Percentiles rank a stretch among this genome's conserved stretches.
These are phyloP conservation scores for Erodium trifolium DNA, from an alignment of 441 rosid genomes.

Conservation along the genomic window DNA sequence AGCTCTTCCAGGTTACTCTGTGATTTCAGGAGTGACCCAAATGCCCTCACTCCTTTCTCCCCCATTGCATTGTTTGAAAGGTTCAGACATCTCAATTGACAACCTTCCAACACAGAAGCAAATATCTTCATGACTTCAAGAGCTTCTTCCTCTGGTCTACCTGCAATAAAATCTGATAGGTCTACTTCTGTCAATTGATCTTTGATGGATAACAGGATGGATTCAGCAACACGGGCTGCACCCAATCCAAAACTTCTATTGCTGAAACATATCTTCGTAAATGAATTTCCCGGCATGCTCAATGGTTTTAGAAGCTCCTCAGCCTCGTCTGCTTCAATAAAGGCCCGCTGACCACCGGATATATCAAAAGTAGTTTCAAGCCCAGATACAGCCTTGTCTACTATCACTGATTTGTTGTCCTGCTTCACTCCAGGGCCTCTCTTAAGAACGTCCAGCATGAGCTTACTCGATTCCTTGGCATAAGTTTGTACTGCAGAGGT, in stretches of 20 bases:
- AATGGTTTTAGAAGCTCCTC: constrained; percentile 67
- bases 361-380: constrained; percentile 41
- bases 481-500: too few species aligned
- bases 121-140: constrained; percentile 79
- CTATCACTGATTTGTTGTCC: too few species aligned
- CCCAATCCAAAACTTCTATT: constrained; percentile 78
- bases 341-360: constrained; percentile 59
- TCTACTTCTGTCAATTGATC: constrained; percentile 74
- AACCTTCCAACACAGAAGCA: constrained; percentile 60
- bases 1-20: constrained; percentile 69
- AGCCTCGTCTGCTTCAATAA: constrained; percentile 76
- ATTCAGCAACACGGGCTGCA: constrained; percentile 73
- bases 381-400: too few species aligned
- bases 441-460: too few species aligned
- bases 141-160: constrained; percentile 84
- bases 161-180: constrained; percentile 84
- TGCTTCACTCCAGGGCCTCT: too few species aligned
- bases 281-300: constrained; percentile 58
- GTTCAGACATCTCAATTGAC: constrained; percentile 56
- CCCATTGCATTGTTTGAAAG: constrained; percentile 93
- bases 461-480: too few species aligned
- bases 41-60: constrained; percentile 93
- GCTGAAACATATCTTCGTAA: constrained; percentile 76
- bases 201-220: constrained; percentile 62
- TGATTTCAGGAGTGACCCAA: constrained; percentile 59